Evolutionary conservation across 257 asterid genomes (phyloP).

Genomic region (Fraxinus quadrangulata): DNA sequence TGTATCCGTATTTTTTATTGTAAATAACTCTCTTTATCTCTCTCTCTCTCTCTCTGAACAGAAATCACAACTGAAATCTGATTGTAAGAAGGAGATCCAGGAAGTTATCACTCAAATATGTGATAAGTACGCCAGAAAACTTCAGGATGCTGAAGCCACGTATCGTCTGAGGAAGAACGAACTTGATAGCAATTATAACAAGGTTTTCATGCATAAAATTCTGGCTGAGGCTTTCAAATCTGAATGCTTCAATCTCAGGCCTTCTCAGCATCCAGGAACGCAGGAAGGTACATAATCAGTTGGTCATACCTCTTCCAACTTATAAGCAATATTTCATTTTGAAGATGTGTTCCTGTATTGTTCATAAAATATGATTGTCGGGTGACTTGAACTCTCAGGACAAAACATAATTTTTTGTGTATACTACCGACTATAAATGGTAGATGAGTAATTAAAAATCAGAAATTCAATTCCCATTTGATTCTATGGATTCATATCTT

Average conservation of each 20-base stretch:
- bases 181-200: slow-evolving; percentile 38
- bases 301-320: slow-evolving; percentile 9
- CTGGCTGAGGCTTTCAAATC: slow-evolving; percentile 56
- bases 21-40: slow-evolving; percentile 20
- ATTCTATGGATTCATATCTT: background rate
- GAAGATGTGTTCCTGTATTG: background rate
- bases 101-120: slow-evolving; percentile 50
- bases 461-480: background rate
- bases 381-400: background rate
- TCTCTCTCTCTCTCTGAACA: slow-evolving; percentile 33
- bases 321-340: background rate
- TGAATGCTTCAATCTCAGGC: slow-evolving; percentile 43
- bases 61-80: slow-evolving; percentile 49
- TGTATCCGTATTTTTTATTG: slow-evolving; percentile 8
- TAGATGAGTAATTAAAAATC: background rate
- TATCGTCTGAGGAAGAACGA: slow-evolving; percentile 33
- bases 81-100: slow-evolving; percentile 57
- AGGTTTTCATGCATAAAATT: slow-evolving; percentile 45
- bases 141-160: slow-evolving; percentile 46
- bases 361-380: background rate
- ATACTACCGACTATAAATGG: background rate
- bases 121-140: slow-evolving; percentile 47
- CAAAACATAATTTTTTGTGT: background rate
- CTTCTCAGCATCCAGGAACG: slow-evolving; percentile 40
- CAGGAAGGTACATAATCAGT: slow-evolving; percentile 55